Evolutionary conservation across 306 rosid species (phyloP), one percentile per base, ranked within the genome.

Genomic region (Fragaria ananassa): DNA sequence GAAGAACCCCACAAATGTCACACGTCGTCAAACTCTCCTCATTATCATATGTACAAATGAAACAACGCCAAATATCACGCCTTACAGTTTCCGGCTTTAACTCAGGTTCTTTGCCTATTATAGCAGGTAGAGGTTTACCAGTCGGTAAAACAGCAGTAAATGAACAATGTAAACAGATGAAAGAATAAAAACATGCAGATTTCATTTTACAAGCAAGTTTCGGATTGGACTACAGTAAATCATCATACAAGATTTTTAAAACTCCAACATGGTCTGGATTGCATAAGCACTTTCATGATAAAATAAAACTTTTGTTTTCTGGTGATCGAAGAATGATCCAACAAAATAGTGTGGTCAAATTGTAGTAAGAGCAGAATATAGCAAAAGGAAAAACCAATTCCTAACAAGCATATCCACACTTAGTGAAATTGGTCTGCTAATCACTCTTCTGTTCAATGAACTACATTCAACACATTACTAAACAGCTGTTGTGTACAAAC

Each of bases 1-100:
- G 97, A 46, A 92, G 74, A 87, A 92, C 97, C 79, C 97, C 99
- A 35, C 99, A 95, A 72, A 95, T 89, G 85, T 95, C 97, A 74
- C 99, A 95, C 0, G 75, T 85, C 74, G 81, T 76, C 88, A 90
- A 76, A 75, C 84, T 77, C 71, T 91, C 93, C 6, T 92, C 96
- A n/a, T 92, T 95, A 81, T 95, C 97, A 25, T 92, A 92, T 9
- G 97, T 90, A 80, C 99, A 95, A 78, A 92, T 88, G 73, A 89
- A 42, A 82, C 99, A 95, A 71, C 70, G 78, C 99, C 99, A 95
- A 75, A 89, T 39, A 57, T 85, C 85, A 17, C 41, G 81, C 73
- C 2, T 81, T 34, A 35, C 64, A 41, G 86, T 76, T 83, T 83
- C 92, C 79, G 79, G 78, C 79, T 79, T 86, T 74, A 83, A 64